phyloP scores from a whole-genome alignment of 2,329 filamentous ascomycete species.

The Neofusicoccum ribis region DNA sequence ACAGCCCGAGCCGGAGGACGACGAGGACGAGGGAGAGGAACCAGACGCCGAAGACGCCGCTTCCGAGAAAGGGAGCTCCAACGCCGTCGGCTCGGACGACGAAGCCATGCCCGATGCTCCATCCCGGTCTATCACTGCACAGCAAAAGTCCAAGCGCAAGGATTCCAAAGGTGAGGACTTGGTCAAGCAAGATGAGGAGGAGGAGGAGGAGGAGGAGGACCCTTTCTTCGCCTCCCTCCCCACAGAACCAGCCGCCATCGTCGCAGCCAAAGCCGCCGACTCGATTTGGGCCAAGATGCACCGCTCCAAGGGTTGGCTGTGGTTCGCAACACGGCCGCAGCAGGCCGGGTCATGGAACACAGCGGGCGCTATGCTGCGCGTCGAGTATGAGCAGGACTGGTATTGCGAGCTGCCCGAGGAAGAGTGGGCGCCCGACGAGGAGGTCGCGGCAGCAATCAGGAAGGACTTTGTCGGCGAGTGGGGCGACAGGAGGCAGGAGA shows the following conservation, averaged over 20 bases:
- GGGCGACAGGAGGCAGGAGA: slow-evolving; percentile 70
- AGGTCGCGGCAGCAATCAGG: slow-evolving; percentile 49
- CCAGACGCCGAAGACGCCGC: slow-evolving; percentile 27
- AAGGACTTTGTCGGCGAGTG: slow-evolving; percentile 56
- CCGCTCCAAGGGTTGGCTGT: slow-evolving; percentile 64
- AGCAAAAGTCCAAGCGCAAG: slow-evolving; percentile 10
- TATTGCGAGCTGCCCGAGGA: slow-evolving; percentile 60
- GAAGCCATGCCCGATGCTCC: slow-evolving; percentile 21
- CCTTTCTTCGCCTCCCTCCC: slow-evolving; percentile 19
- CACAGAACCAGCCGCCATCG: slow-evolving; percentile 35
- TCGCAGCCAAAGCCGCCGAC: slow-evolving; percentile 58
- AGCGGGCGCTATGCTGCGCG: slow-evolving; percentile 64
- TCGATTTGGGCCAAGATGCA: slow-evolving; percentile 57
- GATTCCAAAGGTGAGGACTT: slow-evolving; percentile 6
- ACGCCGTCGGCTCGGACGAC: slow-evolving; percentile 15
- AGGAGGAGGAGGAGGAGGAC: slow-evolving; percentile 30
- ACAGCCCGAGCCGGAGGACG: slow-evolving; percentile 38
- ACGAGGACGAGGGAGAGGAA: slow-evolving; percentile 30
- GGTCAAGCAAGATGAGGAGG: slow-evolving; percentile 31
- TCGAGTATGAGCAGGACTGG: slow-evolving; percentile 58
- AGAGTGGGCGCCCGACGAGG: slow-evolving; percentile 50
- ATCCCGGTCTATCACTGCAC: background rate
- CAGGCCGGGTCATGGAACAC: slow-evolving; percentile 63
- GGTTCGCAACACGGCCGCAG: slow-evolving; percentile 59
- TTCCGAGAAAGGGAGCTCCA: background rate